A percentile compares a stretch with the other conserved stretches of the same genome.
Conservation (phyloP, 495 filamentous ascomycete genomes). For the Penicillium angulare region DNA sequence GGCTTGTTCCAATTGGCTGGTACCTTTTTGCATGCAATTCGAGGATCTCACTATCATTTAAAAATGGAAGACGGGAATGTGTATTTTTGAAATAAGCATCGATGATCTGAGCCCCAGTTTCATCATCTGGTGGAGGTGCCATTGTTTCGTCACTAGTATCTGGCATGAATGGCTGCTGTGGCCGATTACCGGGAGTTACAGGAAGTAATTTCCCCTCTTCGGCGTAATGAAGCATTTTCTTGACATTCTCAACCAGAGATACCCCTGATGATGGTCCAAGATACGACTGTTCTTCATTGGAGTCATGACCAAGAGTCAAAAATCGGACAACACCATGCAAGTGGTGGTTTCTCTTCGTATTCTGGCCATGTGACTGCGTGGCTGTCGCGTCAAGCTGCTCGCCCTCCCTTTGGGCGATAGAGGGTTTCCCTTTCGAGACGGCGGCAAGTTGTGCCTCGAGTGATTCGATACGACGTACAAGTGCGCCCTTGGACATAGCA, state of each 20-base stretch:
- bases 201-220: conserved; percentile 35
- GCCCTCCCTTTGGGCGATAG: background rate
- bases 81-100: conserved; percentile 40
- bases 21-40: conserved; percentile 31
- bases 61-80: conserved; percentile 38
- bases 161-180: background rate
- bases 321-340: conserved; percentile 18
- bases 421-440: background rate
- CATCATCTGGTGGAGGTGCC: conserved; percentile 34
- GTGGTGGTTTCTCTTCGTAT: background rate
- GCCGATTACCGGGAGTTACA: conserved; percentile 22
- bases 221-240: conserved; percentile 35
- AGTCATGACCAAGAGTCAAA: conserved; percentile 30
- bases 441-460: conserved; percentile 22
- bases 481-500: conserved; percentile 27
- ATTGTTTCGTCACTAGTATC: conserved; percentile 8
- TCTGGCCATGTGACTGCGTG: too few relatives aligned
- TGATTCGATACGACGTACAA: conserved; percentile 22
- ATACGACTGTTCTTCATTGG: conserved; percentile 24
- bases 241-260: conserved; percentile 33
- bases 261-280: conserved; percentile 40
- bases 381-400: background rate
- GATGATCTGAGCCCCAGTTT: conserved; percentile 29
- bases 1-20: conserved; percentile 12
- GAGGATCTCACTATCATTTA: conserved; percentile 34